Conservation (phyloP, 2,329 filamentous ascomycete genomes). For the Karstenula rhodostoma region DNA sequence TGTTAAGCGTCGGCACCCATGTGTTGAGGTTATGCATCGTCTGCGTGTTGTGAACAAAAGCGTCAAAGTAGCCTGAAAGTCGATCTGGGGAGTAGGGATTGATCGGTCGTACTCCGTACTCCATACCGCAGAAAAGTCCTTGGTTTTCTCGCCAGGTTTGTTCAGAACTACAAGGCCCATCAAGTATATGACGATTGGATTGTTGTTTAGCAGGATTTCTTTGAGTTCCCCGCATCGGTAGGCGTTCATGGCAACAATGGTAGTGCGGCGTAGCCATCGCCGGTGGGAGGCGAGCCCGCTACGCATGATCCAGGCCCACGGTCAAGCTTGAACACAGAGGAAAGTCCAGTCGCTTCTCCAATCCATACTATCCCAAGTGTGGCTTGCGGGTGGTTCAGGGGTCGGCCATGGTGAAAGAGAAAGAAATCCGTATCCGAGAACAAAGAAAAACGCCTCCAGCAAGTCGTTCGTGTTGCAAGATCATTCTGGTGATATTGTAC, state of each 20-base stretch:
- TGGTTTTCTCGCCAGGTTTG: not conserved
- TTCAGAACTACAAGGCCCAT: not conserved
- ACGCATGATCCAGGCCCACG: conserved; percentile 1
- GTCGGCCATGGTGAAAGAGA: conserved; percentile 2
- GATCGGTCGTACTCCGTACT: conserved; percentile 16
- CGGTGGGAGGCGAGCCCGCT: not conserved
- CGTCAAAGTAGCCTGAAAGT: conserved; percentile 21
- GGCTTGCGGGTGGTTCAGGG: not conserved
- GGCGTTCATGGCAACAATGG: conserved; percentile 8
- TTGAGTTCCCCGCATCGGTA: conserved; percentile 2
- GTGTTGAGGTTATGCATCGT: conserved; percentile 15
- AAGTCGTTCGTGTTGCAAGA: too few relatives aligned
- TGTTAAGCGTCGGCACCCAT: conserved; percentile 25
- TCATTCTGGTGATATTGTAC: too few relatives aligned
- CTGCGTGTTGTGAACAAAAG: conserved; percentile 19
- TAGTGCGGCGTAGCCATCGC: conserved; percentile 1
- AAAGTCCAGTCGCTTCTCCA: not conserved
- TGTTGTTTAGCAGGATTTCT: not conserved
- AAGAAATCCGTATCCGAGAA: not conserved
- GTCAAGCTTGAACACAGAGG: conserved; percentile 2
- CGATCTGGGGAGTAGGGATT: conserved; percentile 14
- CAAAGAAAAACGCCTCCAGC: too few relatives aligned
- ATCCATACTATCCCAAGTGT: not conserved
- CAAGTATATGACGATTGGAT: too few relatives aligned
- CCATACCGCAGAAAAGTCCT: conserved; percentile 17